Evolutionary conservation across 805 yeast species (phyloP), one percentile per base, ranked within the genome.

Genomic region (Yamadazyma akitaensis): DNA sequence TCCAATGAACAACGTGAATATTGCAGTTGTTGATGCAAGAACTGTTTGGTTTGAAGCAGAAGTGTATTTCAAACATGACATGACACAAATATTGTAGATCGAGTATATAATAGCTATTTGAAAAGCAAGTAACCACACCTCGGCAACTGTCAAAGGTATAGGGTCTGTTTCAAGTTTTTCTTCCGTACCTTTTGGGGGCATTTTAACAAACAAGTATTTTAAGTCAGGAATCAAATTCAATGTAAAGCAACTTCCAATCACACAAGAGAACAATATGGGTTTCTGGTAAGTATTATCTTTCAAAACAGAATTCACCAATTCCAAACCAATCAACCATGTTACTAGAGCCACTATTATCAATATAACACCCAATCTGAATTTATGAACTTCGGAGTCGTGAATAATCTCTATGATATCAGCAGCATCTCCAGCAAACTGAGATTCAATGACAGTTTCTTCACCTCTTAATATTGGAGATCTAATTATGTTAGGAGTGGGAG

Each of bases 21-120:
- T 65, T 12, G 82, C 73, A 2, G 81, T 70, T 1, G 80, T 72
- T 2, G 82, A 72, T 6, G 80, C 70, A 14, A 79, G 55, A 9
- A 78, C 74, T 0, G 82, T 74, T 52, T 72, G 78, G 53, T 76
- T 77, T 17, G 82, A 73, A 0, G 81, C 80, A 10, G 79, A 70
- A 0, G 84, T 79, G 53, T 67, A 79, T 50, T 67, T 66, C 38
- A 79, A 63, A 2, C 77, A 62, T n/a, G 61, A 44, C 59, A 76
- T 65, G 3, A 65, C 74, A 47, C 67, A 62, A 9, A 67, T 53
- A 46, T 76, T 75, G 54, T 69, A 74, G 3, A 58, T 36, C 44
- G 62, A 71, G 55, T 79, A 79, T 8, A 77, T 63, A 1, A 68
- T 36, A 3, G 80, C 59, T 0, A 75, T 62, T 44, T 71, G 71